Base-by-base conservation (phyloP, 257 asterid genomes). In the Mentha longifolia region DNA sequence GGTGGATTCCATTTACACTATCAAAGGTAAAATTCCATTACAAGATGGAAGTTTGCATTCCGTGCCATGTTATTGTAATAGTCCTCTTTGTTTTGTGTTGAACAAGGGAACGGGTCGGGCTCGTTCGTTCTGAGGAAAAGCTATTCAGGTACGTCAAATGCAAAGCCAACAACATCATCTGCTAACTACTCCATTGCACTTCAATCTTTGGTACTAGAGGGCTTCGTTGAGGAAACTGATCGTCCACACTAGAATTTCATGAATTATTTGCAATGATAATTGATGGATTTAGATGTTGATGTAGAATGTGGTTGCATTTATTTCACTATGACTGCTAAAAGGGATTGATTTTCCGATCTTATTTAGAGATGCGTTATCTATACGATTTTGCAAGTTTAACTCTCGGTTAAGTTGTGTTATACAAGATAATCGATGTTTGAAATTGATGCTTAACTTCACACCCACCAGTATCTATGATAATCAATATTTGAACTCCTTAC, bases 121-220 rank as follows among this genome's bases (percentile, higher is more conserved):
- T 88, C 92, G 15, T 88, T 86, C 79, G 72, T 82, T 62, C 81
- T 93, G 65, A 80, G 67, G 85, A 84, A 78, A 45, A 72, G 71
- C 72, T 54, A 76, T 72, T 78, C 81, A 20, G 81, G 78, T 46
- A 31, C 46, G 56, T 57, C 65, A 25, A 71, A 64, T 30, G 77
- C 39, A 4, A 69, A 50, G 60, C 68, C 74, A 61, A 51, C 74
- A 61, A 51, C 5, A 45, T 80, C 65, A 70, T 77, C 72, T 57
- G 99, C 97, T 7, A 89, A 83, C 75, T 94, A 89, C 77, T 94
- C 99, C 65, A 78, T 85, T 59, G 90, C 98, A 52, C 96, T 89
- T 72, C 99, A 91, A 76, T 67, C 79, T 83, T 84, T 91, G 85
- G 87, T 80, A 39, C 76, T 86, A 45, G 95, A 94, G 86, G 81